phyloP scores from a whole-genome alignment of 108 stramenopile genomes.

The Conticribra weissflogii region DNA sequence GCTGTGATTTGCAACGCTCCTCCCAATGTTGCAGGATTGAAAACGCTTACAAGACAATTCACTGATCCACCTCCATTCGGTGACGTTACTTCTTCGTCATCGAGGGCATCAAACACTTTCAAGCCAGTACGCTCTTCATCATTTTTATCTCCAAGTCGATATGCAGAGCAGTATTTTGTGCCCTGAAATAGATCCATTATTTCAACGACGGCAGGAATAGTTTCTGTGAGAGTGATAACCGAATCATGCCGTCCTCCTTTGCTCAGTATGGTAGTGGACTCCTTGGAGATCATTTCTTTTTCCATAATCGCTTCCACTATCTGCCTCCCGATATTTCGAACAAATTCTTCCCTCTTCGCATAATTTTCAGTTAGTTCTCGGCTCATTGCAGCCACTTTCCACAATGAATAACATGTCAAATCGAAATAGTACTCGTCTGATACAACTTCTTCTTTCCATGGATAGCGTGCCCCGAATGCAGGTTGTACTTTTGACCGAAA shows the following conservation, averaged over 20 bases:
- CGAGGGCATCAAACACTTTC: conserved; percentile 76
- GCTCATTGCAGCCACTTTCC: conserved; percentile 68
- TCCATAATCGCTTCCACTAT: conserved; percentile 36
- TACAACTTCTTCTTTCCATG: conserved; percentile 61
- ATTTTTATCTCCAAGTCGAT: conserved; percentile 48
- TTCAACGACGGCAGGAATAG: conserved; percentile 52
- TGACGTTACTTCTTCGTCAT: conserved; percentile 62
- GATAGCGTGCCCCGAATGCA: conserved; percentile 56
- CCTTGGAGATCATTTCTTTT: conserved; percentile 27
- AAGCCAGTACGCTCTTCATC: conserved; percentile 38
- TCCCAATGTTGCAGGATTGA: conserved; percentile 72
- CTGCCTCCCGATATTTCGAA: conserved; percentile 57
- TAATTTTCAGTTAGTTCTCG: conserved; percentile 51
- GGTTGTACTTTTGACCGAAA: conserved; percentile 48
- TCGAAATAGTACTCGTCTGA: conserved; percentile 86
- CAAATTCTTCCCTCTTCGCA: conserved; percentile 62
- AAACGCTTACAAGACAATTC: conserved; percentile 73
- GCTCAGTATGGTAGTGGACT: conserved; percentile 10
- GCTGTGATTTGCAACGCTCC: conserved; percentile 81
- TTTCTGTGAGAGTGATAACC: conserved; percentile 39
- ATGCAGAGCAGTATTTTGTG: conserved; percentile 49
- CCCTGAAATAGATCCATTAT: conserved; percentile 58
- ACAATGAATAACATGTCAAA: conserved; percentile 77
- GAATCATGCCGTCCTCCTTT: conserved; percentile 7
- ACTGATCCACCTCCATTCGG: conserved; percentile 50